Base-by-base conservation (phyloP, 2,329 filamentous ascomycete genomes). In the Madurella fahalii region DNA sequence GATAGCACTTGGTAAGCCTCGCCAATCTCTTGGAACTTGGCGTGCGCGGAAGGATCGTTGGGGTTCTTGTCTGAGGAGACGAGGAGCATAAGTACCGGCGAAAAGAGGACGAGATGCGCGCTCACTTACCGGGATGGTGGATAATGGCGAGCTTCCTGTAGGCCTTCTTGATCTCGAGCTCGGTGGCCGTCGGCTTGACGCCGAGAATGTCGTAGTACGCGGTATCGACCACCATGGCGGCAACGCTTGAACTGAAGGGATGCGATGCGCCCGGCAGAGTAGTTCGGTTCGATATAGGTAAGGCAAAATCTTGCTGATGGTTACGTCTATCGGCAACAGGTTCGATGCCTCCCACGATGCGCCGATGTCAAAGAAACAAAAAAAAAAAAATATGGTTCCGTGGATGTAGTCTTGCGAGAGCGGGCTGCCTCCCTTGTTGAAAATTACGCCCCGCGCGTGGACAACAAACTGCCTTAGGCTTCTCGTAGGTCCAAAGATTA, bases 121-220 rank as follows among this genome's bases (percentile, higher is more conserved):
- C 40, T 30, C 39, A 64, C 75, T 64, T 75, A 89, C 87, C 89
- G 61, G 90, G 90, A 72, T 96, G 93, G 67, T 95, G 90, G 63
- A 92, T 83, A 71, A 97, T 96, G 64, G 94, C 94, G 63, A 94
- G 82, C 75, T 93, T 96, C 69, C 92, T 85, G 74, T 96, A 96
- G 30, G 92, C 92, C 77, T 96, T 96, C 74, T 96, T 96, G 74
- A 96, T 96, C 70, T 96, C 91, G 48, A 96, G 82, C 71, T 93
- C 89, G 40, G 89, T 87, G 31, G 92, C 93, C 53, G 87, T 90
- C 62, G 90, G 86, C 74, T 86, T 78, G 66, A 96, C 91, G 68
- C 88, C 89, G 40, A 96, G 79, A 64, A 84, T 84, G 73, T 96
- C 91, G 74, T 95, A 95, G 74, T 95, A 95, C 64, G 83, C 77